Evolutionary conservation across 495 filamentous ascomycete species (phyloP).

Genomic region (Tuber microsphaerosporum): DNA sequence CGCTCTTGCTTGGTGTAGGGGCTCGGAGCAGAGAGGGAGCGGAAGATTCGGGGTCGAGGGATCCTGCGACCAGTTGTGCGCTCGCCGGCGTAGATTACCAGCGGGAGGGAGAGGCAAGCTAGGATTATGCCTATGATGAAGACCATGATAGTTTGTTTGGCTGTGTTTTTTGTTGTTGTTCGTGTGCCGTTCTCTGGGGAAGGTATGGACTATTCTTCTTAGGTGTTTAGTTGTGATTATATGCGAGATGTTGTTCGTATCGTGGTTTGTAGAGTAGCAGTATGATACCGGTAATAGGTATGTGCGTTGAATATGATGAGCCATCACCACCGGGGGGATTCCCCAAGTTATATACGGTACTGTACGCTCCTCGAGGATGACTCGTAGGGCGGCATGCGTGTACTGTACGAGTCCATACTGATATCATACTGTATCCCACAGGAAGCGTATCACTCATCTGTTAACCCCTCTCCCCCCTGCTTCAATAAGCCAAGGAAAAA

Average conservation of each 20-base stretch:
- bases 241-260: neutral
- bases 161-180: neutral
- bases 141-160: slow-evolving; percentile 15
- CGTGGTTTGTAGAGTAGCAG: neutral
- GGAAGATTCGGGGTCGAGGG: slow-evolving; percentile 26
- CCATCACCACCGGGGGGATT: neutral
- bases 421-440: neutral
- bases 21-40: slow-evolving; percentile 18
- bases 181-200: neutral
- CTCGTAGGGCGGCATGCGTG: neutral
- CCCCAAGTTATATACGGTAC: neutral
- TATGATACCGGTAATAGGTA: neutral
- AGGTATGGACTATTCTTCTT: neutral
- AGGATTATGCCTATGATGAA: slow-evolving; percentile 34
- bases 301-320: neutral
- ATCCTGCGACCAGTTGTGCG: slow-evolving; percentile 29
- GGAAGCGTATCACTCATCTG: neutral
- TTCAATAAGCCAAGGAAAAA: neutral
- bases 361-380: neutral
- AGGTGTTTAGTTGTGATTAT: neutral
- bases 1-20: slow-evolving; percentile 4
- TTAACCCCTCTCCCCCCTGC: neutral
- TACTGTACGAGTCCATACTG: no score
- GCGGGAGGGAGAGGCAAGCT: slow-evolving; percentile 35
- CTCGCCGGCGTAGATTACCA: slow-evolving; percentile 35